Conservation (phyloP, 352 stramenopile species). For the Halophytophthora polymorphica region DNA sequence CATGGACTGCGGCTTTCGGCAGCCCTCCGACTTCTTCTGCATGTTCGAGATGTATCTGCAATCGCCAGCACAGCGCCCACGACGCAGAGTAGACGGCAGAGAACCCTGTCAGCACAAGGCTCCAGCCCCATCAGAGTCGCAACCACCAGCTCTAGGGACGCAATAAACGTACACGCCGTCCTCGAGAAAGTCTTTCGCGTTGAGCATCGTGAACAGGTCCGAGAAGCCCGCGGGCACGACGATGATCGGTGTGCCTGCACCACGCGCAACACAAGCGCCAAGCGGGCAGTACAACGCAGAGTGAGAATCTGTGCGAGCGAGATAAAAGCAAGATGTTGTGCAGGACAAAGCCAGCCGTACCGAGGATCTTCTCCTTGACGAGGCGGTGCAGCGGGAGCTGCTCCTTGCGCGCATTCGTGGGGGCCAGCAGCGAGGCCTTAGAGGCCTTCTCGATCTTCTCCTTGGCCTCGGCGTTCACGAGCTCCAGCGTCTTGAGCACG, state of each 20-base stretch:
- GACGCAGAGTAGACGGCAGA: background rate
- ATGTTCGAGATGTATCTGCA: constrained; percentile 59
- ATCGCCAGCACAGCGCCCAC: too few species aligned
- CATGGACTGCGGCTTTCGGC: constrained; percentile 79
- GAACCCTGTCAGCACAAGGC: background rate
- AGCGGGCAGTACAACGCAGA: background rate
- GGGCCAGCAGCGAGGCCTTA: constrained; percentile 52
- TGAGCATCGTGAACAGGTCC: constrained; percentile 88
- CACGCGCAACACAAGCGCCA: background rate
- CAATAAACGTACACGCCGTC: constrained; percentile 61
- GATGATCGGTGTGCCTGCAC: constrained; percentile 85
- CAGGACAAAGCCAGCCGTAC: constrained; percentile 18
- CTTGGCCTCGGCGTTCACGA: constrained; percentile 81
- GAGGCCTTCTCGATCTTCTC: constrained; percentile 86
- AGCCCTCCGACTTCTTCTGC: constrained; percentile 84
- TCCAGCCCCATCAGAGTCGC: background rate
- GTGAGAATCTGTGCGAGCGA: background rate
- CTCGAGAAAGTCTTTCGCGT: constrained; percentile 86
- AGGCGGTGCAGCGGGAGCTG: constrained; percentile 59
- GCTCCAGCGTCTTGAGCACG: constrained; percentile 75
- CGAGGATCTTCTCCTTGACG: constrained; percentile 77
- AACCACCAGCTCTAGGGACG: too few species aligned
- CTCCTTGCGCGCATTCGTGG: constrained; percentile 48
- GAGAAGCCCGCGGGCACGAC: constrained; percentile 86
- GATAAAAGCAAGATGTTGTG: too few species aligned